Percentiles rank a stretch among this genome's conserved stretches.
Evolutionary conservation across 495 filamentous ascomycete species (phyloP).

Genomic region (Xylaria acuta): DNA sequence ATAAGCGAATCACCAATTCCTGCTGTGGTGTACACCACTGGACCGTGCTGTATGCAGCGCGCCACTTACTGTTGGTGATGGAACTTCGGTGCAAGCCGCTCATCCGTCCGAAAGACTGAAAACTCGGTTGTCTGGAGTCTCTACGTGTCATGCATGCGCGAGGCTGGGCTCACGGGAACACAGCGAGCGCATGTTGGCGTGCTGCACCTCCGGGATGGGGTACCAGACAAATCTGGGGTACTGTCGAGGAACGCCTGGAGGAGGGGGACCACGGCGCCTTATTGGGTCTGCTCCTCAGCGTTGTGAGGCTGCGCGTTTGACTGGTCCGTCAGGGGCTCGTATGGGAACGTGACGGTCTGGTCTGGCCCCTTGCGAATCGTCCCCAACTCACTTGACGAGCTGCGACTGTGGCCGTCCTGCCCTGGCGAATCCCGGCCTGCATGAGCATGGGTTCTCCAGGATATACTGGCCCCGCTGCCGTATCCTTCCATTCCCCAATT

Average conservation of each 20-base stretch:
- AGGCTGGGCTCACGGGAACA: conserved; percentile 19
- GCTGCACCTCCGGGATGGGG: conserved; percentile 17
- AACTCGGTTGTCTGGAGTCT: background rate
- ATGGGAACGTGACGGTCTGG: conserved; percentile 7
- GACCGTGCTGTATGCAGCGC: background rate
- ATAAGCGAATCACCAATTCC: background rate
- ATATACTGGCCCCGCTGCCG: conserved; percentile 7
- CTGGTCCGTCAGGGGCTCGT: conserved; percentile 10
- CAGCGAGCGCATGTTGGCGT: conserved; percentile 14
- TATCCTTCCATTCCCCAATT: conserved; percentile 9
- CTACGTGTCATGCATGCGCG: conserved; percentile 22
- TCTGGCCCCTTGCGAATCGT: background rate
- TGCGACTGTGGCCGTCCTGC: background rate
- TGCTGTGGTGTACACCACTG: background rate
- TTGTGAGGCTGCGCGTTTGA: conserved; percentile 21
- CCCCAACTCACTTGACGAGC: conserved; percentile 15
- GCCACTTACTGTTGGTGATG: too few species aligned
- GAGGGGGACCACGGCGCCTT: background rate
- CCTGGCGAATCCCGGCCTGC: conserved; percentile 6
- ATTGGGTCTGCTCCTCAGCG: conserved; percentile 9
- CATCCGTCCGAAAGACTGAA: background rate
- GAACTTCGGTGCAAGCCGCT: background rate
- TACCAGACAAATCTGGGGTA: conserved; percentile 20
- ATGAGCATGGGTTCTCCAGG: conserved; percentile 21
- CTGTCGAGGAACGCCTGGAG: conserved; percentile 12